Percentiles rank a stretch among this genome's conserved stretches.
Evolutionary conservation across 257 asterid genomes (phyloP).

Genomic region (Rehmannia glutinosa): DNA sequence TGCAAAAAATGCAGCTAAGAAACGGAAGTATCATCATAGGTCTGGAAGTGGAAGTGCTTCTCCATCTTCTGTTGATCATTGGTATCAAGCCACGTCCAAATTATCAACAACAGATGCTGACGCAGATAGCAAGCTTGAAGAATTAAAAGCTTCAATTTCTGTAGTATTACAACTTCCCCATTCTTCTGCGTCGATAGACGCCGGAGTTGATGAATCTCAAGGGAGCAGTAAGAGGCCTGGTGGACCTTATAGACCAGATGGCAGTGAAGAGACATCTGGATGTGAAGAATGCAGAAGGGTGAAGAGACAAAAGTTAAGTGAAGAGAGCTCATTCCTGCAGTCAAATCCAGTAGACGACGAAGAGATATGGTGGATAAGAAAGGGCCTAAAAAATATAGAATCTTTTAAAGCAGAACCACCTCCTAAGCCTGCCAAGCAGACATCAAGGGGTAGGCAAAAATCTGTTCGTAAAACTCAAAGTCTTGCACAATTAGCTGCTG

Average conservation of each 20-base stretch:
- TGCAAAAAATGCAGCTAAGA: slow-evolving; percentile 36
- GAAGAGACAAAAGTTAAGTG: slow-evolving; percentile 80
- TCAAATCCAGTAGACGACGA: slow-evolving; percentile 62
- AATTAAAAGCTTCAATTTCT: slow-evolving; percentile 63
- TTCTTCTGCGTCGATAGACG: slow-evolving; percentile 29
- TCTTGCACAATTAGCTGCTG: slow-evolving; percentile 93
- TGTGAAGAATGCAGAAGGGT: slow-evolving; percentile 93
- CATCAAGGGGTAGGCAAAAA: slow-evolving; percentile 83
- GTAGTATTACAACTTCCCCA: slow-evolving; percentile 60
- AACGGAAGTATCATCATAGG: slow-evolving; percentile 30
- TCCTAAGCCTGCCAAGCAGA: slow-evolving; percentile 80
- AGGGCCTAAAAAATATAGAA: slow-evolving; percentile 65
- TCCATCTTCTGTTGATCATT: slow-evolving; percentile 49
- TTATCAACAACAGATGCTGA: slow-evolving; percentile 25
- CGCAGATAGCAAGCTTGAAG: slow-evolving; percentile 55
- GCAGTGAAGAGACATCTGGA: slow-evolving; percentile 71
- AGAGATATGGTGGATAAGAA: slow-evolving; percentile 88
- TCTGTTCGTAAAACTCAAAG: slow-evolving; percentile 89
- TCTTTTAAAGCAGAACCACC: slow-evolving; percentile 75
- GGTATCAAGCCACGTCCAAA: slow-evolving; percentile 41
- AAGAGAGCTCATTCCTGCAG: slow-evolving; percentile 55
- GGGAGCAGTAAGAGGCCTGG: slow-evolving; percentile 46
- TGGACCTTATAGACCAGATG: slow-evolving; percentile 40
- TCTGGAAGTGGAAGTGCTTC: slow-evolving; percentile 43
- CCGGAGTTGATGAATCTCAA: slow-evolving; percentile 55